Evolutionary conservation across 2,329 filamentous ascomycete genomes (phyloP).

Genomic region (Sphaerulina vaccinii): DNA sequence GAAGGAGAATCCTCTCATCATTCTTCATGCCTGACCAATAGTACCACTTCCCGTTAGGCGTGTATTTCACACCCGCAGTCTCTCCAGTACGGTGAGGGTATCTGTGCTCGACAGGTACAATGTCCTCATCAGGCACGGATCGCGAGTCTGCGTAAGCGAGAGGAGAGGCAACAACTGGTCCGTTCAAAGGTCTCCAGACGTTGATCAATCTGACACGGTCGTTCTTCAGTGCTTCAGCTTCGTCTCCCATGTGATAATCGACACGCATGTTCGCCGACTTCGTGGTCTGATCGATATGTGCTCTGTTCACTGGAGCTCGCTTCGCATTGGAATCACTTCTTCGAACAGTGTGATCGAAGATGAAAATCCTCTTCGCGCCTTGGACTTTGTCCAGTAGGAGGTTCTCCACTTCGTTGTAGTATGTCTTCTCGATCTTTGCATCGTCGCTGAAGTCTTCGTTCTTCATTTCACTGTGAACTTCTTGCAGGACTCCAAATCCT

Average conservation of each 20-base stretch:
- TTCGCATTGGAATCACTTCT: constrained; percentile 57
- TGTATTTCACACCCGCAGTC: constrained; percentile 67
- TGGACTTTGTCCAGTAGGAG: constrained; percentile 67
- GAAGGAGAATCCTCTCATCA: constrained; percentile 53
- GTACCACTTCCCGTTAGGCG: constrained; percentile 67
- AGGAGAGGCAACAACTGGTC: constrained; percentile 56
- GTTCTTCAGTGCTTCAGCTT: constrained; percentile 64
- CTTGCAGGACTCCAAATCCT: constrained; percentile 67
- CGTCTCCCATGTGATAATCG: constrained; percentile 62
- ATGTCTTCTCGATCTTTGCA: constrained; percentile 65
- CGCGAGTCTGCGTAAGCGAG: constrained; percentile 58
- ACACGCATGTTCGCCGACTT: constrained; percentile 67
- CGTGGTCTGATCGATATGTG: constrained; percentile 82
- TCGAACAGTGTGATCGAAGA: constrained; percentile 91
- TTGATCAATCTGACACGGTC: constrained; percentile 81
- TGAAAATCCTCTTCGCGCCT: constrained; percentile 63
- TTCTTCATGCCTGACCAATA: constrained; percentile 78
- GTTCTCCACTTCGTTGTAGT: constrained; percentile 81
- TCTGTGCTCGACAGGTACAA: constrained; percentile 71
- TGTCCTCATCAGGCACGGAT: constrained; percentile 59
- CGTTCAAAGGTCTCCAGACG: constrained; percentile 71
- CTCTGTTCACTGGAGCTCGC: constrained; percentile 68
- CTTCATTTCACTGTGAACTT: constrained; percentile 54
- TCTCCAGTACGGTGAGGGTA: constrained; percentile 71
- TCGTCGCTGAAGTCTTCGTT: constrained; percentile 63